Conservation (phyloP, 805 yeast species). For the Starmera caribaea region DNA sequence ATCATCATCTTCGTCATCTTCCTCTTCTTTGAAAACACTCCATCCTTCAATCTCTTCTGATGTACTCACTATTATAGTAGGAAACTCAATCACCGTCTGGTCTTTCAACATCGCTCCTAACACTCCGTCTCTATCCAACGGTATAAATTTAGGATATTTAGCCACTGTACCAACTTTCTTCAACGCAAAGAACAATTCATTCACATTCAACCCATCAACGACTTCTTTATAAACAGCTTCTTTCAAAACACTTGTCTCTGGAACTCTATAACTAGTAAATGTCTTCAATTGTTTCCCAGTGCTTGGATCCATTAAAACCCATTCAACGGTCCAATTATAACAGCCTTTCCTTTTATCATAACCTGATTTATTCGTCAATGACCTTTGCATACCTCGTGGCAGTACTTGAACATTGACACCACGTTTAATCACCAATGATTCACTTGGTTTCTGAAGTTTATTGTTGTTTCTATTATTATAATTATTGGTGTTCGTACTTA, state of each 20-base stretch:
- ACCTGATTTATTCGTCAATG: slow-evolving; percentile 52
- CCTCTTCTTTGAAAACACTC: slow-evolving; percentile 14
- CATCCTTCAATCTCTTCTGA: slow-evolving; percentile 18
- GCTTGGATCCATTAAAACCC: slow-evolving; percentile 35
- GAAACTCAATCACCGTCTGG: slow-evolving; percentile 64
- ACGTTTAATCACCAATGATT: slow-evolving; percentile 30
- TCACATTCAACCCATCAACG: slow-evolving; percentile 12
- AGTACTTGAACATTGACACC: slow-evolving; percentile 56
- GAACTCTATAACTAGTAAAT: slow-evolving; percentile 27
- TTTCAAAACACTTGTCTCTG: slow-evolving; percentile 21
- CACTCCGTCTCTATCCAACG: slow-evolving; percentile 23
- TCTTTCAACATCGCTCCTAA: slow-evolving; percentile 44
- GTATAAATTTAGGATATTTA: slow-evolving; percentile 28
- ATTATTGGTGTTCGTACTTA: slow-evolving; percentile 19
- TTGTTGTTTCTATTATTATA: slow-evolving; percentile 14
- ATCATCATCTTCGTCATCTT: slow-evolving; percentile 8
- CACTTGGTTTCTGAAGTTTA: slow-evolving; percentile 10
- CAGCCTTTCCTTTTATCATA: slow-evolving; percentile 54
- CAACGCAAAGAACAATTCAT: slow-evolving; percentile 18
- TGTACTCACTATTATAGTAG: slow-evolving; percentile 47
- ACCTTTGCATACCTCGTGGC: slow-evolving; percentile 70
- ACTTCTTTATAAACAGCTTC: slow-evolving; percentile 22
- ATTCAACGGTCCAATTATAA: slow-evolving; percentile 77
- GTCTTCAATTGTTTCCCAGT: slow-evolving; percentile 18
- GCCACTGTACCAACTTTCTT: slow-evolving; percentile 18